A percentile compares a stretch with the other conserved stretches of the same genome.
These are phyloP conservation scores for Apophysomyces ossiformis DNA, from an alignment of 371 early-diverging fungal species.

Conservation along the genomic window DNA sequence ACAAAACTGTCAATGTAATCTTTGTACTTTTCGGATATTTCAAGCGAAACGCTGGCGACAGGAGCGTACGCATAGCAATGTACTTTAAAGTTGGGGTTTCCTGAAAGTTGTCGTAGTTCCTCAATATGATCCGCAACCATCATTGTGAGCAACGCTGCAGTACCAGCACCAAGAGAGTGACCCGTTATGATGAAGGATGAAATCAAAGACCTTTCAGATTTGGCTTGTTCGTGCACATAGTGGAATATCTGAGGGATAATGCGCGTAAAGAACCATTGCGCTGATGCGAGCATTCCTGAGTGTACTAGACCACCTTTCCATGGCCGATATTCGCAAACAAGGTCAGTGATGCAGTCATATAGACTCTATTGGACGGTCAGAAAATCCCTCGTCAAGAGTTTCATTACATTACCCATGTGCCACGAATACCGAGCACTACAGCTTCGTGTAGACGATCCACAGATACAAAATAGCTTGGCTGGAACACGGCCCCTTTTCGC, in stretches of 20 bases:
- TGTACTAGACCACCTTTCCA: slow-evolving; percentile 89
- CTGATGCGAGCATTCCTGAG: slow-evolving; percentile 80
- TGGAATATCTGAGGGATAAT: slow-evolving; percentile 68
- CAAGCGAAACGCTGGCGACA: slow-evolving; percentile 71
- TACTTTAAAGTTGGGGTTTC: slow-evolving; percentile 48
- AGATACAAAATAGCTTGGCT: slow-evolving; percentile 78
- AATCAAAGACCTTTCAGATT: slow-evolving; percentile 26
- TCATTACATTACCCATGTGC: slow-evolving; percentile 67
- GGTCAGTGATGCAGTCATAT: slow-evolving; percentile 81
- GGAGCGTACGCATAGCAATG: slow-evolving; percentile 58
- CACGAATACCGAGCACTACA: slow-evolving; percentile 79
- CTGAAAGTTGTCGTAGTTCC: slow-evolving; percentile 51
- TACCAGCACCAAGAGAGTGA: slow-evolving; percentile 83
- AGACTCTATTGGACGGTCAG: slow-evolving; percentile 51
- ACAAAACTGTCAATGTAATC: slow-evolving; percentile 78
- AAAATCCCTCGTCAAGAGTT: neutral
- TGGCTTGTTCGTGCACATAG: slow-evolving; percentile 35
- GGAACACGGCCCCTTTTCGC: slow-evolving; percentile 67
- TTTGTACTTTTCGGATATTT: slow-evolving; percentile 66
- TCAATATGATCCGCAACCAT: slow-evolving; percentile 74
- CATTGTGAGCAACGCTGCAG: slow-evolving; percentile 79
- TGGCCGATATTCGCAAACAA: slow-evolving; percentile 81
- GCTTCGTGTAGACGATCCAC: slow-evolving; percentile 67
- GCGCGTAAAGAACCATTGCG: slow-evolving; percentile 76
- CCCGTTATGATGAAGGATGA: slow-evolving; percentile 56